Base-by-base conservation (phyloP, 345 rosid genomes). In the Boechera stricta region DNA sequence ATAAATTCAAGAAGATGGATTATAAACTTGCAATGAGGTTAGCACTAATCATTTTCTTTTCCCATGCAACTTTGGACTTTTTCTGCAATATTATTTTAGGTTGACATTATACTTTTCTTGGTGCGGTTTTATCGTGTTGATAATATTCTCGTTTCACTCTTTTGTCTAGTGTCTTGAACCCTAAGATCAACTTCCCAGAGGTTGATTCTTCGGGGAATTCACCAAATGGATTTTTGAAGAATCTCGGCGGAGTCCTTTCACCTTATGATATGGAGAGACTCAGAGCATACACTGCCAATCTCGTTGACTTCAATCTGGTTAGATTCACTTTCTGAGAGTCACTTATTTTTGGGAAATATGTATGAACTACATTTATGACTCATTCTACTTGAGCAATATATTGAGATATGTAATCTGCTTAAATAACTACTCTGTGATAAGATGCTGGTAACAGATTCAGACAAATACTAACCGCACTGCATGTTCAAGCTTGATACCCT, bases 11-110 rank as follows among this genome's bases (percentile, higher is more conserved):
- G 68, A 69, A 73, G 69, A 88, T 95, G 94, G 96, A 95, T 69
- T 91, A 88, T 71, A 95, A 91, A 83, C 94, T 95, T 79, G 94
- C 94, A 35, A 88, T 93, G 98, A 95, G 98, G 99, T 91, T 66
- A 75, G 84, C 61, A 41, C 67, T 69, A 13, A 67, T 69, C 67
- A 83, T 62, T 73, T 39, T 18, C 32, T 45, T 59, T 55, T 18
- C 47, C 32, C 58, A 52, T 21, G 29, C 35, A 58, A 49, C 69
- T 44, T 76, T 36, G 6, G 9, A 54, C 63, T 36, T 53, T 39
- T 10, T 1, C 41, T 58, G 26, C 16, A 39, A 33, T 53, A 38
- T 36, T 47, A 31, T 21, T 12, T 13, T 47, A 47, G 16, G 15
- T 7, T 18, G 16, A 38, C 56, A 39, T 41, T 65, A 32, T 7